phyloP scores from a whole-genome alignment of 2,329 filamentous ascomycete genomes.

The Clonostachys byssicola region DNA sequence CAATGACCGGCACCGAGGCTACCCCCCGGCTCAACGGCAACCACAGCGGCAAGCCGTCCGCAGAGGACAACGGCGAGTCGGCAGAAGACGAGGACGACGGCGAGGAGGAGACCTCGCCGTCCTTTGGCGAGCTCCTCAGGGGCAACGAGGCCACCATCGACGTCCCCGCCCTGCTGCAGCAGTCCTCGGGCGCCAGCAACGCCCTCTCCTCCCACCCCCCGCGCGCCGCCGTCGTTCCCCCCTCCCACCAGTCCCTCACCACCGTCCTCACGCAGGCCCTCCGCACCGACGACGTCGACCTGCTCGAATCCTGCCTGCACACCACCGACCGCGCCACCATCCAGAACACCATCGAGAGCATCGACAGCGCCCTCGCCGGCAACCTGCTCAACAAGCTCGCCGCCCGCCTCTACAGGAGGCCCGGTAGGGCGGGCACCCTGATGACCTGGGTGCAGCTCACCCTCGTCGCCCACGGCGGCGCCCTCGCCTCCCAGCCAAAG shows the following conservation, averaged over 20 bases:
- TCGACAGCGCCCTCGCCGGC: constrained; percentile 80
- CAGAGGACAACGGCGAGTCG: constrained; percentile 15
- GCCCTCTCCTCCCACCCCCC: constrained; percentile 33
- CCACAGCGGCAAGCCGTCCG: constrained; percentile 5
- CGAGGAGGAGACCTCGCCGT: constrained; percentile 51
- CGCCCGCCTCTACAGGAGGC: constrained; percentile 79
- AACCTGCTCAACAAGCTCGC: constrained; percentile 79
- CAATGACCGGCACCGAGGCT: constrained; percentile 6
- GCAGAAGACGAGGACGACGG: constrained; percentile 39
- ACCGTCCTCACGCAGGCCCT: constrained; percentile 93
- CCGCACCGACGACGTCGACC: constrained; percentile 82
- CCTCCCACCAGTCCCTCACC: constrained; percentile 75
- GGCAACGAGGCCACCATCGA: constrained; percentile 68
- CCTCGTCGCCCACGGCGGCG: constrained; percentile 85
- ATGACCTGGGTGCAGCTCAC: constrained; percentile 98
- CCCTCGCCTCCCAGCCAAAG: constrained; percentile 81
- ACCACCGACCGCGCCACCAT: constrained; percentile 73
- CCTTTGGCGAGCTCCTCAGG: constrained; percentile 83
- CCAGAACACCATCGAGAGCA: constrained; percentile 81
- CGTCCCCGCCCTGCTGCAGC: constrained; percentile 59
- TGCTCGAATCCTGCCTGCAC: constrained; percentile 90
- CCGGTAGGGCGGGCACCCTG: constrained; percentile 83
- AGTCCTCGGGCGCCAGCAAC: constrained; percentile 17
- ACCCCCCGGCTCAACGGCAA: constrained; percentile 7
- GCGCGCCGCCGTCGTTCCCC: constrained; percentile 47